Evolutionary conservation across 805 yeast species (phyloP).

Genomic region (Yarrowia alimentaria): DNA sequence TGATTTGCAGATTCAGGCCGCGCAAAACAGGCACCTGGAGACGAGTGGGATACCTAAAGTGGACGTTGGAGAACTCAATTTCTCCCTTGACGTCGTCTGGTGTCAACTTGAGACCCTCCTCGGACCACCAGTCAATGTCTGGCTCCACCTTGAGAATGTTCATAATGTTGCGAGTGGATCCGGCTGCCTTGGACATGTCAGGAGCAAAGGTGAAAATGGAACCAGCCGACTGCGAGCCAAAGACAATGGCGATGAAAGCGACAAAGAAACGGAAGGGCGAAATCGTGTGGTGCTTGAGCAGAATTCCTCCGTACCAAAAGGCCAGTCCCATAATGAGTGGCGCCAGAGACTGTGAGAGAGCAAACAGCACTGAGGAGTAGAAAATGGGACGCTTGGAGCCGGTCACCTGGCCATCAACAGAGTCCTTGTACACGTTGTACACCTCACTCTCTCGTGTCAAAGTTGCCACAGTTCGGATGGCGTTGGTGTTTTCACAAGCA

Average conservation of each 20-base stretch:
- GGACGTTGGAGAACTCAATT: conserved; percentile 55
- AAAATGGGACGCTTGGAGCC: conserved; percentile 35
- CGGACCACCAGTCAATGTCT: conserved; percentile 37
- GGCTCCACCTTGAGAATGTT: conserved; percentile 41
- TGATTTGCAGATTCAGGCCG: conserved; percentile 50
- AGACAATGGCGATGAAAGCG: conserved; percentile 42
- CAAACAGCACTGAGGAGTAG: conserved; percentile 42
- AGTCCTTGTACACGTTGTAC: conserved; percentile 36
- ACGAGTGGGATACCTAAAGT: conserved; percentile 66
- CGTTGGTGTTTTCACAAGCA: conserved; percentile 43
- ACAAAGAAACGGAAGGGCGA: conserved; percentile 41
- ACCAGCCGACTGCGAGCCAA: conserved; percentile 47
- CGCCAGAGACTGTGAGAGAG: conserved; percentile 43
- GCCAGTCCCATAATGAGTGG: conserved; percentile 45
- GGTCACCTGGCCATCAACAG: conserved; percentile 37
- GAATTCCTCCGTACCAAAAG: conserved; percentile 46
- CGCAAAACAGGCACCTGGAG: conserved; percentile 51
- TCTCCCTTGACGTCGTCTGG: conserved; percentile 47
- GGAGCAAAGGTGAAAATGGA: conserved; percentile 44
- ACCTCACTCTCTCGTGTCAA: conserved; percentile 45
- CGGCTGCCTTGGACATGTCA: conserved; percentile 45
- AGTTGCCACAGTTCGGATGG: conserved; percentile 45
- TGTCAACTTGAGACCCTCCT: conserved; percentile 37
- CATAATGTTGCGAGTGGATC: conserved; percentile 40
- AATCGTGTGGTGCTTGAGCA: conserved; percentile 38